Conservation (phyloP, 2,329 filamentous ascomycete genomes). For the Monilinia vaccinii-corymbosi region DNA sequence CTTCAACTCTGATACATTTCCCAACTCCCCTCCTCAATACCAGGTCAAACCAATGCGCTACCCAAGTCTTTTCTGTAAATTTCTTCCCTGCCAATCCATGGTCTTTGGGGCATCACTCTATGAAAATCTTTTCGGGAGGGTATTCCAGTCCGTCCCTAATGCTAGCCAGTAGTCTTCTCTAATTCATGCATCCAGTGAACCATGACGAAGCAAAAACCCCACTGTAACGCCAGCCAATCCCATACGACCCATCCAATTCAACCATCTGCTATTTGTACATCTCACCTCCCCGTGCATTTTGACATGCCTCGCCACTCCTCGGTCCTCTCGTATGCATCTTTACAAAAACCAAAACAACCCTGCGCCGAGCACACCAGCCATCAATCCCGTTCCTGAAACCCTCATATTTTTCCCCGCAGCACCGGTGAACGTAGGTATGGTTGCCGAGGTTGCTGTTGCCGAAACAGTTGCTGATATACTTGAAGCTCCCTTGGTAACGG, state of each 20-base stretch:
- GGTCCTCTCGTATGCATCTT: not conserved
- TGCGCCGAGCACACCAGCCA: not conserved
- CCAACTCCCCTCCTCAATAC: not conserved
- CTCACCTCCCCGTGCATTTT: not conserved
- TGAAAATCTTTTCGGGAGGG: not conserved
- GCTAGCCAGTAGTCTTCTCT: not conserved
- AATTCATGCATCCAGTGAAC: not conserved
- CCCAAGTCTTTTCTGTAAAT: not conserved
- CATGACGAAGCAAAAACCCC: not conserved
- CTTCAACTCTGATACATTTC: not conserved
- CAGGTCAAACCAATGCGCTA: not conserved
- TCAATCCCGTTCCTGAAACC: not conserved
- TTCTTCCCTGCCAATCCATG: not conserved
- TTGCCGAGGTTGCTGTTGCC: not conserved
- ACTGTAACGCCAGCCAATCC: not conserved
- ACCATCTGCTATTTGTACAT: not conserved
- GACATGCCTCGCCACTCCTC: not conserved
- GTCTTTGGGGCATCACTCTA: not conserved
- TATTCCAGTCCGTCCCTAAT: not conserved
- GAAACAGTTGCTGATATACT: not conserved
- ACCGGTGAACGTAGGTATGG: not conserved
- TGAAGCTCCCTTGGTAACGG: not conserved
- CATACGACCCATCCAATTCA: not conserved
- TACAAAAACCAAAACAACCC: not conserved
- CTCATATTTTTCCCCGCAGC: not conserved